Base-by-base conservation (phyloP, 1,284 basidiomycete species). In the Takashimella koratensis region DNA sequence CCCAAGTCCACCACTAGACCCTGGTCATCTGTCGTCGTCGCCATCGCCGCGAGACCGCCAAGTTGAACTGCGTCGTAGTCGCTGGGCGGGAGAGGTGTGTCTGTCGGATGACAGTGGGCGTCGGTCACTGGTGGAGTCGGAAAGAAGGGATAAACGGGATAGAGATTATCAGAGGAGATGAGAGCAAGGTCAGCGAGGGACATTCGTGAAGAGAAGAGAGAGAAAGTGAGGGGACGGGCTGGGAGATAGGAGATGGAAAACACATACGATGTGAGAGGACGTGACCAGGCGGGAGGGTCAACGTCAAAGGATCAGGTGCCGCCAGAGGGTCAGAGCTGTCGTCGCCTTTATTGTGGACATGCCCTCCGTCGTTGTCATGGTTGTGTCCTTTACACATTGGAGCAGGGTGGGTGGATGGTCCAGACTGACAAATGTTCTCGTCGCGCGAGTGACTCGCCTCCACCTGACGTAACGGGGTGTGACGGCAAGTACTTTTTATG, bases 81-180 rank as follows among this genome's bases (percentile, higher is more conserved):
- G 0, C 47, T 16, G 0, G 59, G 45, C 0, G 36, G 3, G 12
- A 68, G 63, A 11, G 56, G 53, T 13, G 68, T 44, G 54, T 78
- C 77, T 3, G 71, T 72, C 2, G 77, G 75, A 54, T 78, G 77
- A 61, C 76, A 77, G 45, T 78, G 77, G 0, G 73, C 75, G 54
- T 78, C 77, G 12, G 67, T 70, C 22, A 78, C 74, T 68, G 58
- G 19, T 5, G 46, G 21, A 10, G 59, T 53, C 52, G 53, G 48
- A 27, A 20, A 3, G 5, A 20, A 26, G 39, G 27, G 13, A 44
- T 20, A 8, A 13, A 49, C 23, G 12, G 30, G 4, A 43, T 13
- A 27, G 8, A n/a, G 11, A 5, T 20, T 24, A 24, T 51, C 49
- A 51, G 39, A 8, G 4, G 24, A 13, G 16, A 5, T 6, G 19